Evolutionary conservation across 1,284 basidiomycete species (phyloP).

Genomic region (Naganishia albida): DNA sequence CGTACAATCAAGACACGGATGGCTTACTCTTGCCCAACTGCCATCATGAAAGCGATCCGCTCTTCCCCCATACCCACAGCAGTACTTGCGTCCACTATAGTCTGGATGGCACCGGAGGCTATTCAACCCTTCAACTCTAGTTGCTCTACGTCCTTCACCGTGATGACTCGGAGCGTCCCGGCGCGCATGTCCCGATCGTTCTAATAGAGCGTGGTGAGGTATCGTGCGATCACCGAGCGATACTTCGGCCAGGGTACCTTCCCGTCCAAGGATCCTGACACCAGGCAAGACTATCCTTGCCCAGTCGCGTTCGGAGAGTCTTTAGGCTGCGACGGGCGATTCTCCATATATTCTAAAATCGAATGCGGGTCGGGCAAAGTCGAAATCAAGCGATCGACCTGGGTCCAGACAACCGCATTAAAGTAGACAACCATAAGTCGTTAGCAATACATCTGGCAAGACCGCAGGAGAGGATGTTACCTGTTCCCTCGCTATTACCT

Average conservation of each 20-base stretch:
- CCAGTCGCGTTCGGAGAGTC: no score
- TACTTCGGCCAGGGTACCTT: background rate
- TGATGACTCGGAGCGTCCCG: background rate
- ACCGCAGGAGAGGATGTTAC: no score
- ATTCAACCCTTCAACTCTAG: background rate
- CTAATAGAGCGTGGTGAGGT: background rate
- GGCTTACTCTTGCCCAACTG: background rate
- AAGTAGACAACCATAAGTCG: background rate
- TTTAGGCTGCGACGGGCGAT: no score
- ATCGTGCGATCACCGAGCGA: background rate
- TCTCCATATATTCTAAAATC: no score
- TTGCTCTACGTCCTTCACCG: background rate
- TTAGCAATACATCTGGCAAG: background rate
- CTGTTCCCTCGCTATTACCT: background rate
- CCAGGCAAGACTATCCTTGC: background rate
- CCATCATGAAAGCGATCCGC: background rate
- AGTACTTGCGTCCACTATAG: background rate
- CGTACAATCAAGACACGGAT: background rate
- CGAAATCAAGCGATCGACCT: background rate
- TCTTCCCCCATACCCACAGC: background rate
- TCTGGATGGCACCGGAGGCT: background rate
- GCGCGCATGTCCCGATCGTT: background rate
- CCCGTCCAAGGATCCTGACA: background rate
- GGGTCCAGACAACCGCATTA: background rate
- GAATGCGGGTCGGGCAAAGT: no score